Evolutionary conservation across 2,329 filamentous ascomycete species (phyloP).

Genomic region (Fusarium palustre): DNA sequence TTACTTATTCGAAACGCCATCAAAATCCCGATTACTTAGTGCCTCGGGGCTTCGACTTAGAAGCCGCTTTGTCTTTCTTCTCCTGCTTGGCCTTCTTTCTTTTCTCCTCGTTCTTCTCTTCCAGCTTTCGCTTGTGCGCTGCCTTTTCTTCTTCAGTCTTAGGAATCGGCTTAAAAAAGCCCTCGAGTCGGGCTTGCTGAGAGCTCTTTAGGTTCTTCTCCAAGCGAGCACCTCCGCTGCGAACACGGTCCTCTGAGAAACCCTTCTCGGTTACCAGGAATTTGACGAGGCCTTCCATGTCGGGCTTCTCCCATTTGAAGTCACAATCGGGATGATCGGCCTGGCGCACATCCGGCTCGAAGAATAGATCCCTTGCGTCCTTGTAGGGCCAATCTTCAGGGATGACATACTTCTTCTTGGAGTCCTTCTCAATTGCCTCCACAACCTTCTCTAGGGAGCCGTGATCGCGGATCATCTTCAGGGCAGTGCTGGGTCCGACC

Average conservation of each 20-base stretch:
- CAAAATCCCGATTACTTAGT: slow-evolving; percentile 47
- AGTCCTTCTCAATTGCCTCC: slow-evolving; percentile 79
- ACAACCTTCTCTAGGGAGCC: slow-evolving; percentile 89
- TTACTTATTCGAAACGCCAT: not conserved
- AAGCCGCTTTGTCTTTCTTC: slow-evolving; percentile 93
- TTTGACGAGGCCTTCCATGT: slow-evolving; percentile 88
- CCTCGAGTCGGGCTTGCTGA: slow-evolving; percentile 91
- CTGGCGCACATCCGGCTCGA: slow-evolving; percentile 86
- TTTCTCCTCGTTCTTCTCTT: slow-evolving; percentile 89
- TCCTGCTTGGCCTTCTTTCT: slow-evolving; percentile 97
- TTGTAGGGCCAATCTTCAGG: slow-evolving; percentile 98
- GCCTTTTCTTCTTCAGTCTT: slow-evolving; percentile 90
- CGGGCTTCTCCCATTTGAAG: slow-evolving; percentile 97
- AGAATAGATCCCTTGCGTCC: slow-evolving; percentile 92
- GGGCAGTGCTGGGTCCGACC: slow-evolving; percentile 88
- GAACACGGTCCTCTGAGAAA: slow-evolving; percentile 94
- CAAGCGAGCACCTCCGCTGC: slow-evolving; percentile 79
- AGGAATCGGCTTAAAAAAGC: slow-evolving; percentile 94
- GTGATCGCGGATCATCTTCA: slow-evolving; percentile 95
- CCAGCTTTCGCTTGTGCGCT: slow-evolving; percentile 89
- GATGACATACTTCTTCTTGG: slow-evolving; percentile 82
- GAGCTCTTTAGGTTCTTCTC: slow-evolving; percentile 91
- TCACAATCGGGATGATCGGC: slow-evolving; percentile 90
- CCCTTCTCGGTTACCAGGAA: slow-evolving; percentile 95
- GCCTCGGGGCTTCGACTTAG: slow-evolving; percentile 86